Percentiles rank a stretch among this genome's conserved stretches.
Conservation (phyloP, 176 grass and related monocot genomes). For the Carex myosuroides region DNA sequence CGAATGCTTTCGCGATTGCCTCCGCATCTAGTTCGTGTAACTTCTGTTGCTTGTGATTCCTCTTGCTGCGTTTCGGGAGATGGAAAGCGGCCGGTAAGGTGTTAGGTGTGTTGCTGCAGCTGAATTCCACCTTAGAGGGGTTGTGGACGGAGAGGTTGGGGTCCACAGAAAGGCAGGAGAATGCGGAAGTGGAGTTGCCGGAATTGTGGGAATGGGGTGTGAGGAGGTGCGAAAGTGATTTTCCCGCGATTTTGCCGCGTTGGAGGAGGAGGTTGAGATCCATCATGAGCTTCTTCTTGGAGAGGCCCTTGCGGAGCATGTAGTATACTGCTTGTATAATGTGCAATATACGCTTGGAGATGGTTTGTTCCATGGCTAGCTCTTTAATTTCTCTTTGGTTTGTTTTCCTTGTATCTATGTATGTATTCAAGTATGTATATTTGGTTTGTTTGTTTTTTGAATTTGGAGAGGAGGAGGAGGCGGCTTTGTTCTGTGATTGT, state of each 20-base stretch:
- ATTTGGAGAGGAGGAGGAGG: not conserved
- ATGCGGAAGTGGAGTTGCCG: not conserved
- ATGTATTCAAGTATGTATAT: not conserved
- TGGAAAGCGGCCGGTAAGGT: conserved; percentile 22
- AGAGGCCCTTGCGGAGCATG: conserved; percentile 68
- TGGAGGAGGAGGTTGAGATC: conserved; percentile 65
- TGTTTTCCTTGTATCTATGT: not conserved
- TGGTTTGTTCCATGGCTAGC: conserved; percentile 37
- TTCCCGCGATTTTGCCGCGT: conserved; percentile 64
- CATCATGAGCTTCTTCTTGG: conserved; percentile 68
- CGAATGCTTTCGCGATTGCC: conserved; percentile 46
- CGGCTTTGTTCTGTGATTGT: conserved; percentile 3
- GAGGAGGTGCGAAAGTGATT: conserved; percentile 41
- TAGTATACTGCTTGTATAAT: conserved; percentile 59
- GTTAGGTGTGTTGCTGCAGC: conserved; percentile 71
- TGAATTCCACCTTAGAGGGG: conserved; percentile 74
- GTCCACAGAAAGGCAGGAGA: conserved; percentile 16
- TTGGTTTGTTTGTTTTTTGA: not conserved
- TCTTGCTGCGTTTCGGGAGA: conserved; percentile 16
- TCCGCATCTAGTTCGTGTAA: conserved; percentile 28
- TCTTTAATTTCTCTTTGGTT: not conserved
- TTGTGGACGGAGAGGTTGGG: conserved; percentile 24
- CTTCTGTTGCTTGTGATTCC: not conserved
- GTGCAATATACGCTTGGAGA: conserved; percentile 46
- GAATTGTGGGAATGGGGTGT: conserved; percentile 10